These are phyloP conservation scores for Umbelopsis vinacea DNA, from an alignment of 192 early-diverging fungal species.

Conservation along the genomic window DNA sequence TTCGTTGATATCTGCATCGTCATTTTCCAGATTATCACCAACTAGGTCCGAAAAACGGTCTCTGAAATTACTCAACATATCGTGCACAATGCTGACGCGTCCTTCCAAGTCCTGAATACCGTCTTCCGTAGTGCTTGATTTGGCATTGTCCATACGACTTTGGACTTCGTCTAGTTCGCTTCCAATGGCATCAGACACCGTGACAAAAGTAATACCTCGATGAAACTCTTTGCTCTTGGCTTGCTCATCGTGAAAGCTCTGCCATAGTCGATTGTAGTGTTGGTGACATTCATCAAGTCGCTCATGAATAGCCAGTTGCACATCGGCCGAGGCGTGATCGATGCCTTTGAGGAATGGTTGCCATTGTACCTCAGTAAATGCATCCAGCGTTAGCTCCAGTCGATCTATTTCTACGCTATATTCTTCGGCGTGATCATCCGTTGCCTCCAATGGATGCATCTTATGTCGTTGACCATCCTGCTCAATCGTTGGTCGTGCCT, in stretches of 20 bases:
- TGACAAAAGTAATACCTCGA: constrained; percentile 9
- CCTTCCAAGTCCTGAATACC: constrained; percentile 37
- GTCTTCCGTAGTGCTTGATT: constrained; percentile 35
- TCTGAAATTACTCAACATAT: constrained; percentile 21
- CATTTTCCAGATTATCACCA: constrained; percentile 1
- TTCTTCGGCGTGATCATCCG: neutral
- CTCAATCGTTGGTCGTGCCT: neutral
- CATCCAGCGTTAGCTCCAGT: neutral
- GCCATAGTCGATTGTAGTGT: neutral
- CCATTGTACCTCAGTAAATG: constrained; percentile 22
- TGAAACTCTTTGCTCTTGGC: constrained; percentile 5
- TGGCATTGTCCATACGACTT: constrained; percentile 33
- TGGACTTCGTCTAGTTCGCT: constrained; percentile 37
- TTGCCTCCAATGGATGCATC: constrained; percentile 30
- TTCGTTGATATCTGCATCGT: constrained; percentile 9
- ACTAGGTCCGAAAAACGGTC: constrained; percentile 35
- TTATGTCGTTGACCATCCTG: neutral
- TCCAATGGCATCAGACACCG: constrained; percentile 2
- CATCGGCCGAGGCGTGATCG: constrained; percentile 12
- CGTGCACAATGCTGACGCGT: constrained; percentile 28
- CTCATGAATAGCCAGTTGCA: constrained; percentile 2
- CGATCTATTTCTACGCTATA: constrained; percentile 8
- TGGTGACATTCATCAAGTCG: neutral
- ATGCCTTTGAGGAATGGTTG: constrained; percentile 18
- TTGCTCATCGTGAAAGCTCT: neutral